These are phyloP conservation scores for Meyerozyma sp. DNA, from an alignment of 1,139 yeast genomes.

Conservation along the genomic window DNA sequence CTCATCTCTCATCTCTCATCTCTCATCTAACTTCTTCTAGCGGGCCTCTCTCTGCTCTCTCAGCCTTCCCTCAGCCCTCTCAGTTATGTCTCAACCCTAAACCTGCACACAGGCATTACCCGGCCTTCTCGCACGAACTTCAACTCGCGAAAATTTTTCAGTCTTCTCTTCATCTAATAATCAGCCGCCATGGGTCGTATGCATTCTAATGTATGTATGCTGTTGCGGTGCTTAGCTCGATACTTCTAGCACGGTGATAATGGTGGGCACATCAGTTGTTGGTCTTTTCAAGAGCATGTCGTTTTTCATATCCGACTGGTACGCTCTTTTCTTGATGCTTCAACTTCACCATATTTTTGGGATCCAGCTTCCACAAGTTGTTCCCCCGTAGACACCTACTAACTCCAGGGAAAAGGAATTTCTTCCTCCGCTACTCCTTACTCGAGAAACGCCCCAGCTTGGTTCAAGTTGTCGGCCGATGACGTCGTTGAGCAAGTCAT, in stretches of 20 bases:
- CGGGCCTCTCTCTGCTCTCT: neutral
- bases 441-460: constrained; percentile 97
- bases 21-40: neutral
- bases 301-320: constrained; percentile 10
- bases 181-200: constrained; percentile 72
- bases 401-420: constrained; percentile 91
- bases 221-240: neutral
- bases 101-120: neutral
- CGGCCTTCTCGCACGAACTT: constrained; percentile 7
- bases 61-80: neutral
- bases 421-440: constrained; percentile 99
- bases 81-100: neutral
- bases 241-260: neutral
- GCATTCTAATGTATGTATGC: constrained; percentile 71
- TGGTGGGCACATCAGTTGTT: neutral
- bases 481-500: constrained; percentile 96
- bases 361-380: neutral
- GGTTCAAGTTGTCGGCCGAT: constrained; percentile 97
- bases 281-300: constrained; percentile 5
- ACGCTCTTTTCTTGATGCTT: constrained; percentile 6
- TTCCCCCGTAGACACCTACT: constrained; percentile 24
- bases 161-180: constrained; percentile 6
- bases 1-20: too few species aligned
- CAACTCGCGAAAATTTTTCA: neutral
- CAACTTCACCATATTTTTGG: neutral